A percentile compares a stretch with the other conserved stretches of the same genome.
phyloP scores from a whole-genome alignment of 805 yeast genomes.

The Candida corydali region DNA sequence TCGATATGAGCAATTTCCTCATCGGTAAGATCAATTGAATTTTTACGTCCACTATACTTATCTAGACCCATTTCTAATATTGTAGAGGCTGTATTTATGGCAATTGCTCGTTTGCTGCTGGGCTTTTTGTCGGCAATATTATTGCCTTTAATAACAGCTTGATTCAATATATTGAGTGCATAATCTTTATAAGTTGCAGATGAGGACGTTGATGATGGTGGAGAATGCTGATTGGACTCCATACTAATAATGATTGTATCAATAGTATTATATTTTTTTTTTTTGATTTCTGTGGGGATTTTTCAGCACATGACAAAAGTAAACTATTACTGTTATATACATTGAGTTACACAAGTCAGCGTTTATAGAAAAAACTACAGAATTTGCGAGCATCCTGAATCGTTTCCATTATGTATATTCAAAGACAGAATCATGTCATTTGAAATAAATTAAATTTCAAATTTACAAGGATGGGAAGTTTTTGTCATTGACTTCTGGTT shows the following conservation, averaged over 20 bases:
- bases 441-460: not conserved
- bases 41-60: slow-evolving; percentile 13
- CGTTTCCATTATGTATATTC: slow-evolving; percentile 1
- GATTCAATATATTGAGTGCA: slow-evolving; percentile 7
- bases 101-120: slow-evolving; percentile 27
- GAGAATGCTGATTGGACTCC: slow-evolving; percentile 1
- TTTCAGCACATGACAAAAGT: slow-evolving; percentile 5
- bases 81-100: slow-evolving; percentile 36
- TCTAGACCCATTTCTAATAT: slow-evolving; percentile 30
- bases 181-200: slow-evolving; percentile 6
- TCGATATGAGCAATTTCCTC: slow-evolving; percentile 24
- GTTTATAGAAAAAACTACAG: not conserved
- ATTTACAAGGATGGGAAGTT: slow-evolving; percentile 66
- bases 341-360: not conserved
- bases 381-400: not conserved
- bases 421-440: not conserved
- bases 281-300: slow-evolving; percentile 1
- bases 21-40: slow-evolving; percentile 15
- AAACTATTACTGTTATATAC: not conserved
- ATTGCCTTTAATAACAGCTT: slow-evolving; percentile 10
- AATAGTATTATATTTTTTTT: not conserved
- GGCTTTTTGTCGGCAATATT: slow-evolving; percentile 15
- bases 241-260: not conserved
- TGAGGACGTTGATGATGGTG: slow-evolving; percentile 3
- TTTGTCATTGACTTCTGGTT: slow-evolving; percentile 48